Evolutionary conservation across 2,329 filamentous ascomycete species (phyloP).

Genomic region (Tolypocladium pustulatum): DNA sequence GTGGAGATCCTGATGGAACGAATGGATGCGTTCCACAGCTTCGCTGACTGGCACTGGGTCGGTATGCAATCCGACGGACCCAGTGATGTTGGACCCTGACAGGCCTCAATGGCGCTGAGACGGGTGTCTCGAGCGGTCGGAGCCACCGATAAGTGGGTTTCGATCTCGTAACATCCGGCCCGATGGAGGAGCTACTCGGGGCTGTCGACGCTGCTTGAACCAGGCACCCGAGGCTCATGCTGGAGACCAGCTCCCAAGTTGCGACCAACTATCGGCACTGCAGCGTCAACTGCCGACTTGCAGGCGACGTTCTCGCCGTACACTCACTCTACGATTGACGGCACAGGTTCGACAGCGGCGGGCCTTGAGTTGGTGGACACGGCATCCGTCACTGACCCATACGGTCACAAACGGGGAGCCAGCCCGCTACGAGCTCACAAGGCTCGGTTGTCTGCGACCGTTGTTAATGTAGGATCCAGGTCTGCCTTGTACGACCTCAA

Average conservation of each 20-base stretch:
- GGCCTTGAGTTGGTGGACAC: neutral
- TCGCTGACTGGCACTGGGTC: neutral
- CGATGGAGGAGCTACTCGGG: neutral
- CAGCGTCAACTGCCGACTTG: neutral
- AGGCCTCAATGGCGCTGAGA: neutral
- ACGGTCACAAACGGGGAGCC: neutral
- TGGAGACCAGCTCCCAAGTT: neutral
- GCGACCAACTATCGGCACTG: neutral
- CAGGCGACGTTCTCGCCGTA: neutral
- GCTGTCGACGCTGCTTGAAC: neutral
- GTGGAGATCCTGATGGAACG: constrained; percentile 5
- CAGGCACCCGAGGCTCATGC: neutral
- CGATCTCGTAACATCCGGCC: neutral
- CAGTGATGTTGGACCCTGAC: neutral
- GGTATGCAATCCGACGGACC: neutral
- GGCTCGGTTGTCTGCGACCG: neutral
- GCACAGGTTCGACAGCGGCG: neutral
- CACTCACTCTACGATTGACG: too few species aligned
- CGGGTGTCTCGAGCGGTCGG: neutral
- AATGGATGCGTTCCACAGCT: constrained; percentile 6
- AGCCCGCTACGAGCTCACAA: neutral
- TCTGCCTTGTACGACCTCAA: neutral
- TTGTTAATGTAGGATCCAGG: neutral
- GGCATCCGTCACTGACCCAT: neutral
- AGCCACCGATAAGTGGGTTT: neutral